phyloP scores from a whole-genome alignment of 306 rosid genomes.

The barrel medic (Medicago truncatula) region DNA sequence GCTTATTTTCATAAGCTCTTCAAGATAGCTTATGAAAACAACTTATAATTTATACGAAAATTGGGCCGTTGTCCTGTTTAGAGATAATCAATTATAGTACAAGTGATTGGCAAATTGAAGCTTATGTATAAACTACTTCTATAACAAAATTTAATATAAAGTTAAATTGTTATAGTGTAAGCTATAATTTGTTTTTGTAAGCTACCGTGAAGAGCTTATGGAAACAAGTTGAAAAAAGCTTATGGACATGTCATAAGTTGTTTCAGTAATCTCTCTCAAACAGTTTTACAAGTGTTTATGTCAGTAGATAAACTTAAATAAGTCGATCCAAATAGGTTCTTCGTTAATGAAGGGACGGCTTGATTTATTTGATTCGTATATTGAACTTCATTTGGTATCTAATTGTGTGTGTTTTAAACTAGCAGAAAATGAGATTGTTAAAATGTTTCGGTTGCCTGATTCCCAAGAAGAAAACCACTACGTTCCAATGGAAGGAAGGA shows the following conservation, averaged over 20 bases:
- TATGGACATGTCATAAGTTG: not conserved
- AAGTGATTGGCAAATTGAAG: not conserved
- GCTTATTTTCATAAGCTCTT: no score
- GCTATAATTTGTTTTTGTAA: not conserved
- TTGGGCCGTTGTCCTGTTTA: no score
- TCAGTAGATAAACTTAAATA: not conserved
- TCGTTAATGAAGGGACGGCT: constrained; percentile 5
- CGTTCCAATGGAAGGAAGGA: constrained; percentile 49
- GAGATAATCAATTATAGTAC: no score
- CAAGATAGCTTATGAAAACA: no score
- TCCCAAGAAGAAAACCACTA: constrained; percentile 42
- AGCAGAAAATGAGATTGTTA: constrained; percentile 81
- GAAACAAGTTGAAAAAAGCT: not conserved
- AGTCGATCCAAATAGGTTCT: not conserved
- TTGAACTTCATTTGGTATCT: constrained; percentile 21
- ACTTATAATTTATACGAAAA: no score
- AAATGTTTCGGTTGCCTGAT: constrained; percentile 70
- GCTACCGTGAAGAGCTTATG: not conserved
- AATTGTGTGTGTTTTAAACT: constrained; percentile 47
- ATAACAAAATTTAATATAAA: no score
- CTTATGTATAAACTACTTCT: not conserved
- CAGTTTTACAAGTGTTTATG: not conserved
- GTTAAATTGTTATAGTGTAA: not conserved
- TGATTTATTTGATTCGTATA: constrained; percentile 30
- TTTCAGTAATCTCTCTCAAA: not conserved